These are phyloP conservation scores for Pedinophyceae sp. DNA, from an alignment of 139 green algal genomes.

Conservation along the genomic window DNA sequence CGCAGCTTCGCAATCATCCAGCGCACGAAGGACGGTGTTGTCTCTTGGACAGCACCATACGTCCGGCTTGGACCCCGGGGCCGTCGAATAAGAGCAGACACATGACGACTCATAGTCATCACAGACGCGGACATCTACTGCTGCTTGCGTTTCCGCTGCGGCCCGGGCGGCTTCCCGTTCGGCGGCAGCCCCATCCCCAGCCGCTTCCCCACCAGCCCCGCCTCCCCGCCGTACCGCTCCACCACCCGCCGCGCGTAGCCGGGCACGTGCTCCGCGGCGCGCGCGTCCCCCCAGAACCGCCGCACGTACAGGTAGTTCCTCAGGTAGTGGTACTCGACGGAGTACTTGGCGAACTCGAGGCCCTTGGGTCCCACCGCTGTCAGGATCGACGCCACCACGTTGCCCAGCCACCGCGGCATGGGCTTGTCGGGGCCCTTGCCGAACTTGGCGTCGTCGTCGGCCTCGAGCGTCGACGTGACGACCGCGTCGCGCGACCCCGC, in stretches of 20 bases:
- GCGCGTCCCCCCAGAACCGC: constrained; percentile 29
- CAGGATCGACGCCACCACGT: constrained; percentile 60
- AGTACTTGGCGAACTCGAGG: constrained; percentile 91
- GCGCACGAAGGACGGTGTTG: too few relatives aligned
- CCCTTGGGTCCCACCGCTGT: constrained; percentile 70
- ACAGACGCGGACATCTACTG: too few relatives aligned
- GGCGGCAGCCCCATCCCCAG: background rate
- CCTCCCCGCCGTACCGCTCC: constrained; percentile 49
- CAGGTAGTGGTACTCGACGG: constrained; percentile 92
- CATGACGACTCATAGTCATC: too few relatives aligned
- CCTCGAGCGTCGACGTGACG: constrained; percentile 79
- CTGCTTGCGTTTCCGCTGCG: too few relatives aligned
- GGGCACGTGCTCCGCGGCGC: constrained; percentile 44
- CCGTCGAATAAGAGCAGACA: too few relatives aligned
- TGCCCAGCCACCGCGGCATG: constrained; percentile 60
- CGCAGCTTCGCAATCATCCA: too few relatives aligned
- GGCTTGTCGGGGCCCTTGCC: constrained; percentile 51
- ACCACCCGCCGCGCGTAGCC: constrained; percentile 55
- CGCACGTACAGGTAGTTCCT: constrained; percentile 80
- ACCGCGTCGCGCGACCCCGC: too few relatives aligned
- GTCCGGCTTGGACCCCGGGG: too few relatives aligned
- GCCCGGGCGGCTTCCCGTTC: background rate
- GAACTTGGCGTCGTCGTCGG: constrained; percentile 84
- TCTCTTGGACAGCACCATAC: too few relatives aligned
- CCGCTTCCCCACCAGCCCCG: too few relatives aligned